phyloP scores from a whole-genome alignment of 2,329 filamentous ascomycete species.

The Elsinoe australis region DNA sequence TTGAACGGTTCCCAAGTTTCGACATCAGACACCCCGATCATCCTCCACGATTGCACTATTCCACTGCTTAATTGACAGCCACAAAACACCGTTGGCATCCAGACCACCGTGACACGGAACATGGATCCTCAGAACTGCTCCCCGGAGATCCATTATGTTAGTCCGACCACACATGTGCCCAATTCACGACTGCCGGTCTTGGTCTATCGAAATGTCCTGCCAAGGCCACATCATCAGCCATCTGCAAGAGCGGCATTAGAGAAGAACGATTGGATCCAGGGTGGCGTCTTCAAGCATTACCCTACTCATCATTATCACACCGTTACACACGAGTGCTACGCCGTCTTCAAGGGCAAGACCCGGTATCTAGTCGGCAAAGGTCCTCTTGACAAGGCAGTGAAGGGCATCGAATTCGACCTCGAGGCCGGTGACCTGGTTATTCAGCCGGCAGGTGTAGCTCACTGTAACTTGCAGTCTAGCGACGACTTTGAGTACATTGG shows the following conservation, averaged over 20 bases:
- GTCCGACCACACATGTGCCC: slow-evolving; percentile 23
- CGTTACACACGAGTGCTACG: slow-evolving; percentile 25
- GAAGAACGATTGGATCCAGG: slow-evolving; percentile 23
- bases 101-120: slow-evolving; percentile 1
- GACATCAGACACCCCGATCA: slow-evolving; percentile 13
- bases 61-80: slow-evolving; percentile 11
- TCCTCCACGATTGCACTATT: slow-evolving; percentile 5
- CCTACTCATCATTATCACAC: slow-evolving; percentile 23
- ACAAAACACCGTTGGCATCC: background rate
- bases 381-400: slow-evolving; percentile 12
- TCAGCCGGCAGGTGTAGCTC: slow-evolving; percentile 12
- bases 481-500: slow-evolving; percentile 12
- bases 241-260: slow-evolving; percentile 20
- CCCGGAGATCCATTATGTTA: slow-evolving; percentile 12
- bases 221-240: slow-evolving; percentile 20
- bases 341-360: slow-evolving; percentile 20
- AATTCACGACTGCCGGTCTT: slow-evolving; percentile 24
- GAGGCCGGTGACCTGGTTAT: slow-evolving; percentile 18
- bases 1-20: slow-evolving; percentile 14
- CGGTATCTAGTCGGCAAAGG: slow-evolving; percentile 9
- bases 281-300: slow-evolving; percentile 22
- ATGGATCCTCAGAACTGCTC: background rate
- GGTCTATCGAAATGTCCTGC: slow-evolving; percentile 26
- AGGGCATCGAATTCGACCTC: slow-evolving; percentile 24
- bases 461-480: background rate